Conservation (phyloP, 768 basidiomycete species). For the Agrocybe chaxingu region DNA sequence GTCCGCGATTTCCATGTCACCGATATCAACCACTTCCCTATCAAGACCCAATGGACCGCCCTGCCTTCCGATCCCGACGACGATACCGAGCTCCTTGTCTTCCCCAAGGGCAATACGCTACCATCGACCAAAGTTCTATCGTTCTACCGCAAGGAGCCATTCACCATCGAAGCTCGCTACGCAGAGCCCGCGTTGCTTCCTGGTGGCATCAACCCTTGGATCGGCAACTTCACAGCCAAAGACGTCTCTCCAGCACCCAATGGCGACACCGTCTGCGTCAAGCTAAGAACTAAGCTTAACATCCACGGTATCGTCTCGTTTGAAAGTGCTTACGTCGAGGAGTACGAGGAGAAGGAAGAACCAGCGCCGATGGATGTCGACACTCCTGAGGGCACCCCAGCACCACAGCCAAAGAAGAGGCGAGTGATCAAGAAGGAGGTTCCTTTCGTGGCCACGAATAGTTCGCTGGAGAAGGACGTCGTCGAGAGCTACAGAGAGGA, state of each 20-base stretch:
- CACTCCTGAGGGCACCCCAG: constrained; percentile 31
- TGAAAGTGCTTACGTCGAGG: constrained; percentile 83
- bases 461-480: constrained; percentile 59
- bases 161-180: constrained; percentile 87
- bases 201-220: constrained; percentile 79
- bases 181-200: constrained; percentile 71
- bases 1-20: constrained; percentile 91
- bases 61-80: constrained; percentile 76
- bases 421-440: constrained; percentile 80
- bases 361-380: constrained; percentile 63
- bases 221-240: constrained; percentile 81
- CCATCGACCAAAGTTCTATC: constrained; percentile 96
- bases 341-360: constrained; percentile 76
- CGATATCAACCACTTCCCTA: constrained; percentile 84
- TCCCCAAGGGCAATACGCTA: constrained; percentile 78
- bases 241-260: constrained; percentile 63
- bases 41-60: constrained; percentile 87
- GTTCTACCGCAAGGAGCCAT: constrained; percentile 86
- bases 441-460: constrained; percentile 61
- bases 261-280: constrained; percentile 79
- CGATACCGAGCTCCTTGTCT: constrained; percentile 89
- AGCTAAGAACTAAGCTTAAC: constrained; percentile 89
- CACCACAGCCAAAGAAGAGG: constrained; percentile 75
- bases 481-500: constrained; percentile 71
- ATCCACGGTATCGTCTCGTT: constrained; percentile 84